These are phyloP conservation scores for Phalaenopsis equestris DNA, from an alignment of 106 monocot species.

Conservation along the genomic window DNA sequence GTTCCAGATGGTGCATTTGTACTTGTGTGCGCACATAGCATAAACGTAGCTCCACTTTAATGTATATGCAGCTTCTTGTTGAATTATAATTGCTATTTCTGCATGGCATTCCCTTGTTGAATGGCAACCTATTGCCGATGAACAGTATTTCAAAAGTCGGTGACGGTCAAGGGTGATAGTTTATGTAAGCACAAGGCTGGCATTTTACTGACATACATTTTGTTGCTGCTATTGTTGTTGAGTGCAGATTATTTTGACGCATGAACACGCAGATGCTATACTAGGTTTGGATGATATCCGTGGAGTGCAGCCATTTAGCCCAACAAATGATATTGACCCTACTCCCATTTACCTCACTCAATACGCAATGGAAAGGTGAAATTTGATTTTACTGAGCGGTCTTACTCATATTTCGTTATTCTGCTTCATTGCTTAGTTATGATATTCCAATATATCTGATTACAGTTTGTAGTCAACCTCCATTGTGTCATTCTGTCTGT, in stretches of 20 bases:
- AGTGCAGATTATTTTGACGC: constrained; percentile 89
- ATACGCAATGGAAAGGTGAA: constrained; percentile 84
- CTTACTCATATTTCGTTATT: background rate
- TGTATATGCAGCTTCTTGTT: background rate
- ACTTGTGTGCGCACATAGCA: background rate
- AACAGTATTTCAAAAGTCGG: background rate
- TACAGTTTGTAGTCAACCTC: background rate
- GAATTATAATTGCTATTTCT: background rate
- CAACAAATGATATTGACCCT: constrained; percentile 70
- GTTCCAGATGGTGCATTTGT: background rate
- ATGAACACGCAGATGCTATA: constrained; percentile 98
- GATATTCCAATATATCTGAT: background rate
- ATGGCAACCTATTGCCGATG: background rate
- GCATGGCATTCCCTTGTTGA: background rate
- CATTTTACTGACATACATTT: constrained; percentile 1
- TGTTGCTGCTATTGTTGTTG: background rate
- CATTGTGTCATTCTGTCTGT: background rate
- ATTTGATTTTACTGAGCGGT: background rate
- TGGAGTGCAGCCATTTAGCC: constrained; percentile 68
- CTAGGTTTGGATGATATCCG: constrained; percentile 95
- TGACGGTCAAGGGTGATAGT: background rate
- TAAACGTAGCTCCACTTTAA: background rate
- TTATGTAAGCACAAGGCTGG: background rate
- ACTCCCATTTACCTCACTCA: constrained; percentile 78
- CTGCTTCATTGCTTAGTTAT: background rate